Percentiles rank a stretch among this genome's conserved stretches.
Conservation (phyloP, 2,329 filamentous ascomycete genomes). For the Alternaria incomplexa region DNA sequence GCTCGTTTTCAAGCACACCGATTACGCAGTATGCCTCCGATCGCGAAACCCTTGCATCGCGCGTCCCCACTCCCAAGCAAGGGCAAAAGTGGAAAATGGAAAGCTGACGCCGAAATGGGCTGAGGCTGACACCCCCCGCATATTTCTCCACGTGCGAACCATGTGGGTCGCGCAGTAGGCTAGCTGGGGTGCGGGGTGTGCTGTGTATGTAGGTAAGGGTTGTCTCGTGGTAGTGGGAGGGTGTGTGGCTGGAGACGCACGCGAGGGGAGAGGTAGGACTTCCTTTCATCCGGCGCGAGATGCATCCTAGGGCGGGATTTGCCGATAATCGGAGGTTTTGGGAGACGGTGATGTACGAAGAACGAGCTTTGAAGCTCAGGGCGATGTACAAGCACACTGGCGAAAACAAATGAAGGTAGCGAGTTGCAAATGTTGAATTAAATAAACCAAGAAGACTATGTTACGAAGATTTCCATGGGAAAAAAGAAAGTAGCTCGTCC, state of each 20-base stretch:
- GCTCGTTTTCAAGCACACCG: neutral
- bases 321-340: neutral
- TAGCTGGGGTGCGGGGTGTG: neutral
- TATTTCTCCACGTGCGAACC: constrained; percentile 5
- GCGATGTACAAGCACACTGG: too few species aligned
- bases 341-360: neutral
- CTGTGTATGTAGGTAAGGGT: neutral
- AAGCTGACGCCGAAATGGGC: neutral
- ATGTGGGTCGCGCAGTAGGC: neutral
- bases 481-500: neutral
- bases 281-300: neutral
- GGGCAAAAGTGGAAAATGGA: neutral
- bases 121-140: neutral
- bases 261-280: neutral
- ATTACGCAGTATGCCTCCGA: neutral
- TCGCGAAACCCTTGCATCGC: neutral
- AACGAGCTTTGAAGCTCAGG: neutral
- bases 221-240: neutral
- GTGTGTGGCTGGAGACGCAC: neutral
- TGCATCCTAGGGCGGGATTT: neutral
- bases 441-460: neutral
- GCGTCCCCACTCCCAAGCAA: neutral
- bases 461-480: neutral
- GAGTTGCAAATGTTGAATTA: neutral
- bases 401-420: neutral